These are phyloP conservation scores for Ostreobium quekettii DNA, from an alignment of 139 green algal genomes.

Conservation along the genomic window DNA sequence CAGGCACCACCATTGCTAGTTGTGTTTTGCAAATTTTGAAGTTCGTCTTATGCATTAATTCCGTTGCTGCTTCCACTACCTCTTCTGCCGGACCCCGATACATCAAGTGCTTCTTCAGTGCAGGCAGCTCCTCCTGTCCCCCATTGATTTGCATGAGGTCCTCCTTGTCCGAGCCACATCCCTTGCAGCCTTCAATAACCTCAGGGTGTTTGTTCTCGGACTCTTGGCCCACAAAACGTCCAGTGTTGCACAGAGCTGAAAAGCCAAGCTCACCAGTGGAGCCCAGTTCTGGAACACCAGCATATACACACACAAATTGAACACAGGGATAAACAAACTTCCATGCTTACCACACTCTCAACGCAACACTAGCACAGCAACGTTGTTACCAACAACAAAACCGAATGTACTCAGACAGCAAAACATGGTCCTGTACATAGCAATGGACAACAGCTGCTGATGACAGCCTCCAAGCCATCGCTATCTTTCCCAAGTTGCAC, in stretches of 20 bases:
- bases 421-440: no score
- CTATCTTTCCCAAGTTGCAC: no score
- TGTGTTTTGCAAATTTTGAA: neutral
- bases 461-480: no score
- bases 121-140: slow-evolving; percentile 33
- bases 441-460: no score
- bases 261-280: slow-evolving; percentile 2
- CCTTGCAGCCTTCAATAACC: slow-evolving; percentile 44
- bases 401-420: no score
- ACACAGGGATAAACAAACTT: no score
- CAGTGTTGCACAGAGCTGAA: slow-evolving; percentile 28
- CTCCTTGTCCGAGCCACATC: slow-evolving; percentile 23
- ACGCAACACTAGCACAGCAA: no score
- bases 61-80: neutral
- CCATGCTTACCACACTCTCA: no score
- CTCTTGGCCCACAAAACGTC: slow-evolving; percentile 63
- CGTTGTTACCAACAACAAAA: no score
- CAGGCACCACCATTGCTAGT: no score
- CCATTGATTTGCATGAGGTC: slow-evolving; percentile 56
- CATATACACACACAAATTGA: no score
- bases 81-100: neutral
- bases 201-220: slow-evolving; percentile 58
- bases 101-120: slow-evolving; percentile 22
- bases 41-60: neutral
- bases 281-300: slow-evolving; percentile 15